phyloP scores from a whole-genome alignment of 148 eudicot genomes.

The Selenicereus undatus region DNA sequence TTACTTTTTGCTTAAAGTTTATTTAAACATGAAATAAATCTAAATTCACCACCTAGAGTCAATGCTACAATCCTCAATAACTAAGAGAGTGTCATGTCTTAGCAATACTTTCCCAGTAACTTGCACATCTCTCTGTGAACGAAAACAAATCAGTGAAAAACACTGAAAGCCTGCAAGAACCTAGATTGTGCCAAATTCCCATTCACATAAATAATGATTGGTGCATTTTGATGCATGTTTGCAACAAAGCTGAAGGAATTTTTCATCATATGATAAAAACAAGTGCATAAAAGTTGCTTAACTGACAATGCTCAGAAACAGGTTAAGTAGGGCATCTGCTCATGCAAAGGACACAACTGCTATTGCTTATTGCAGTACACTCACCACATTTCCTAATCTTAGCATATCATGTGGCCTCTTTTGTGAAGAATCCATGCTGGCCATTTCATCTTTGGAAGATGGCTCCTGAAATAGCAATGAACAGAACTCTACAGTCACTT shows the following conservation, averaged over 20 bases:
- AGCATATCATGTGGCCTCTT: conserved; percentile 53
- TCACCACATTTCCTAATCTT: conserved; percentile 52
- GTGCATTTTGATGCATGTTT: neutral
- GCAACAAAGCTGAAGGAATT: neutral
- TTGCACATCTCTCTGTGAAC: neutral
- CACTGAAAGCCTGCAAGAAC: too few species aligned
- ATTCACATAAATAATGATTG: too few species aligned
- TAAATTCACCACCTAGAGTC: neutral
- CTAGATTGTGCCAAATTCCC: too few species aligned
- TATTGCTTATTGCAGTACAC: conserved; percentile 18
- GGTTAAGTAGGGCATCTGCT: neutral
- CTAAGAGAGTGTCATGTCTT: neutral
- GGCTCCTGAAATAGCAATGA: conserved; percentile 56
- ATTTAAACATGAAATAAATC: neutral
- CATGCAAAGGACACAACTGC: neutral
- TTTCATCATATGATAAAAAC: neutral
- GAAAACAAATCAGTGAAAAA: too few species aligned
- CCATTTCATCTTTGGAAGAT: conserved; percentile 38
- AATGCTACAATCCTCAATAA: neutral
- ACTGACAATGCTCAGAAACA: neutral
- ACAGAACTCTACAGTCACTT: conserved; percentile 20
- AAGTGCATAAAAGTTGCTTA: neutral
- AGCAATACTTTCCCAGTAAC: neutral
- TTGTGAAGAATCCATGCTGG: conserved; percentile 34
- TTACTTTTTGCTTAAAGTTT: neutral